Percentiles rank a stretch among this genome's conserved stretches.
Evolutionary conservation across 176 grass and related monocot genomes (phyloP).

Genomic region (Carex littledalei): DNA sequence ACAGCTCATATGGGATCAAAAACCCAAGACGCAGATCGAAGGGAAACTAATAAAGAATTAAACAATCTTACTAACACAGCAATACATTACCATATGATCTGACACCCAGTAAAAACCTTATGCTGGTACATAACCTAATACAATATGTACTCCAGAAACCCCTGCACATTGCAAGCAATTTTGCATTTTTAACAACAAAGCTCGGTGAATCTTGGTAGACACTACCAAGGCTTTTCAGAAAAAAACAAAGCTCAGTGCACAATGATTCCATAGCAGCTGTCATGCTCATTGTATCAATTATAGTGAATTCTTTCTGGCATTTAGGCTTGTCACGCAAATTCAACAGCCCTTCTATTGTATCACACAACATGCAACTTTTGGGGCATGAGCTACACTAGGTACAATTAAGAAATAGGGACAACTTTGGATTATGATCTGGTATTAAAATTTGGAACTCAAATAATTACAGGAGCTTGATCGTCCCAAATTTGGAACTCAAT

Average conservation of each 20-base stretch:
- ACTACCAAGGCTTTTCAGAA: too few species aligned
- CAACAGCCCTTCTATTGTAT: not conserved
- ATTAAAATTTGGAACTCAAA: not conserved
- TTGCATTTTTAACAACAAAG: too few species aligned
- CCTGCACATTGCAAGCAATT: not conserved
- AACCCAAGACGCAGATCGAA: too few species aligned
- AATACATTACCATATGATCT: not conserved
- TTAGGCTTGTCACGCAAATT: not conserved
- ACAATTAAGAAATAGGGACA: not conserved
- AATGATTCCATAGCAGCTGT: too few species aligned
- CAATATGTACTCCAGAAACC: not conserved
- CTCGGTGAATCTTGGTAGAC: too few species aligned
- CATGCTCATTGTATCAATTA: too few species aligned
- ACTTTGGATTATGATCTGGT: not conserved
- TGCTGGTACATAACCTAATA: not conserved
- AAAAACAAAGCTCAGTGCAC: too few species aligned
- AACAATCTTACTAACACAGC: not conserved
- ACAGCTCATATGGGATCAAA: too few species aligned
- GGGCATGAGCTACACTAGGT: not conserved
- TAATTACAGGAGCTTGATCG: too few species aligned
- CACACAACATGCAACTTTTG: not conserved
- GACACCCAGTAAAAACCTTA: not conserved
- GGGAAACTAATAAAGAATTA: too few species aligned
- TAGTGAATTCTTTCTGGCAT: too few species aligned
- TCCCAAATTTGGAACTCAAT: too few species aligned